phyloP scores from a whole-genome alignment of 164 flowering plant genomes.

The Piper betle region DNA sequence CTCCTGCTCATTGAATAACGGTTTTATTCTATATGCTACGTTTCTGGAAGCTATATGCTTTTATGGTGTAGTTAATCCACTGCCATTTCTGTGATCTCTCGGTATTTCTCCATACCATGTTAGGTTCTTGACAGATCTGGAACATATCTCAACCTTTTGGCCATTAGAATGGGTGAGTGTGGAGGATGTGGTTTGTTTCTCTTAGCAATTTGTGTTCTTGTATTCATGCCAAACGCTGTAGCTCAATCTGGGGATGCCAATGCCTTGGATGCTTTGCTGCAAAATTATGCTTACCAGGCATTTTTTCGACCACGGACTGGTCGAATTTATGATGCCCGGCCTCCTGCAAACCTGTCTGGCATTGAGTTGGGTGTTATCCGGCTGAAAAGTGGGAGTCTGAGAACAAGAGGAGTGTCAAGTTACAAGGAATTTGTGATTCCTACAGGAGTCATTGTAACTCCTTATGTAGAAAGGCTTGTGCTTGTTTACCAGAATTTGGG shows the following conservation, averaged over 20 bases:
- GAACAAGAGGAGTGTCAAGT: conserved; percentile 28
- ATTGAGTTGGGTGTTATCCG: conserved; percentile 56
- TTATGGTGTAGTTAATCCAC: background rate
- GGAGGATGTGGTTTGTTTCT: background rate
- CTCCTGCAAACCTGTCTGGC: conserved; percentile 60
- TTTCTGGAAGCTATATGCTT: background rate
- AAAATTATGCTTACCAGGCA: conserved; percentile 72
- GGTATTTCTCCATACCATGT: background rate
- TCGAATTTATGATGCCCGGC: conserved; percentile 26
- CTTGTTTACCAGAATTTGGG: conserved; percentile 17
- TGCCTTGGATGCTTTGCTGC: conserved; percentile 61
- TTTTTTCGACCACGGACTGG: conserved; percentile 61
- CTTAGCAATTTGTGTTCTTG: conserved; percentile 21
- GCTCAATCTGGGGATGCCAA: conserved; percentile 27
- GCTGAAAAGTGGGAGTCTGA: conserved; percentile 72
- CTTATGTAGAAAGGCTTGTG: conserved; percentile 19
- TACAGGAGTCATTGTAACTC: conserved; percentile 39
- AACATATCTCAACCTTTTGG: background rate
- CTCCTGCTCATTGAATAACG: background rate
- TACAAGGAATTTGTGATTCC: conserved; percentile 65
- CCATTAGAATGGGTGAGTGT: background rate
- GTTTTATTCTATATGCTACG: background rate
- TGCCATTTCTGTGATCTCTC: background rate
- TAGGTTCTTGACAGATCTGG: background rate
- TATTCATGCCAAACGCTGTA: conserved; percentile 10